Conservation (phyloP, 2,329 filamentous ascomycete genomes). For the Escovopsis weberi region DNA sequence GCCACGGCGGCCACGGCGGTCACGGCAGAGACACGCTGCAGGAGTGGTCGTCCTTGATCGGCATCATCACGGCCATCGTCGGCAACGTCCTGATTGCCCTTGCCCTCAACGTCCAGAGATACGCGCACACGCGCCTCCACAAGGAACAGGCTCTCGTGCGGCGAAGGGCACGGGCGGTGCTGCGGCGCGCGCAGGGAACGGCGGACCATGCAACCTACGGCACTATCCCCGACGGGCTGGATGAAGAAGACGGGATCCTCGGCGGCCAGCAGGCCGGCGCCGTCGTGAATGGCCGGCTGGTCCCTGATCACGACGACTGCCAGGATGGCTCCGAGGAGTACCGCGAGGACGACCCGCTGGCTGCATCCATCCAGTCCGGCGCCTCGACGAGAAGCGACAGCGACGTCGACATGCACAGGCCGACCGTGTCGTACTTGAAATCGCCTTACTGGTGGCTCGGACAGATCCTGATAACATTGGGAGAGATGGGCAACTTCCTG, state of each 20-base stretch:
- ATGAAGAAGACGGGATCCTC: conserved; percentile 7
- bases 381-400: conserved; percentile 11
- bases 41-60: conserved; percentile 86
- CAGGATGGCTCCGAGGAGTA: conserved; percentile 7
- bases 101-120: conserved; percentile 90
- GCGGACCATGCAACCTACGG: conserved; percentile 19
- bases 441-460: conserved; percentile 96
- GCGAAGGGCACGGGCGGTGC: conserved; percentile 37
- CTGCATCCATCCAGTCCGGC: conserved; percentile 32
- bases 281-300: no score
- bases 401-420: conserved; percentile 19
- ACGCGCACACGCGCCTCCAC: conserved; percentile 78
- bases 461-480: conserved; percentile 80
- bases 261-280: no score
- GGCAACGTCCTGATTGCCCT: conserved; percentile 92
- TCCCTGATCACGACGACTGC: no score
- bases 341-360: conserved; percentile 37
- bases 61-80: conserved; percentile 81
- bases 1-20: conserved; percentile 5
- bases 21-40: conserved; percentile 34
- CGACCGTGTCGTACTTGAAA: conserved; percentile 60
- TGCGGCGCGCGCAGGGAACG: conserved; percentile 28
- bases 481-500: conserved; percentile 90
- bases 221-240: conserved; percentile 12
- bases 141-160: conserved; percentile 49